Conservation (phyloP, 805 yeast species). For the Schwanniomyces yamadae region DNA sequence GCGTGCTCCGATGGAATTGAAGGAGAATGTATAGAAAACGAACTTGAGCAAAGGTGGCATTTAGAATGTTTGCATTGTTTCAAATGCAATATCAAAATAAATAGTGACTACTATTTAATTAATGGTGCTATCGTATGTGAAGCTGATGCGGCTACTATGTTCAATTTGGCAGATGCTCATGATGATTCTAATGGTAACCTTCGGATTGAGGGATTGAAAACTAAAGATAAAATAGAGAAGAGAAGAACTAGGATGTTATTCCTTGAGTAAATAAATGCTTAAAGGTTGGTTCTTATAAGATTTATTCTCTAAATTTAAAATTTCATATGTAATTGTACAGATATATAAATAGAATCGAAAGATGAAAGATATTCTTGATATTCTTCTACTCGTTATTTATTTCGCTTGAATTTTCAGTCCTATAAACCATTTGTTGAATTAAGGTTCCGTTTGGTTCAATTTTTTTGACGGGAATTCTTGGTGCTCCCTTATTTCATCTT, state of each 20-base stretch:
- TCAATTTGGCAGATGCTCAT: constrained; percentile 22
- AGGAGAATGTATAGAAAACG: constrained; percentile 86
- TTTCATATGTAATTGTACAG: background rate
- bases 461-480: background rate
- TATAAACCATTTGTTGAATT: too few species aligned
- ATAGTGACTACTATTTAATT: constrained; percentile 54
- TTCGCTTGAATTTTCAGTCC: too few species aligned
- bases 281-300: background rate
- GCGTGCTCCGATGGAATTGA: constrained; percentile 77
- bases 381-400: background rate
- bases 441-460: background rate
- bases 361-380: background rate
- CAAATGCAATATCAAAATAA: constrained; percentile 52
- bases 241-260: constrained; percentile 43
- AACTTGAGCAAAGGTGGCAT: constrained; percentile 71
- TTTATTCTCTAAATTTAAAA: background rate
- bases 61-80: constrained; percentile 67
- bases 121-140: constrained; percentile 55
- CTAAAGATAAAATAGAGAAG: constrained; percentile 39
- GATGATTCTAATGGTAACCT: constrained; percentile 20
- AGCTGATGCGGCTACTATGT: constrained; percentile 31
- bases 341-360: background rate
- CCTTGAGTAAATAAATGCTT: constrained; percentile 27
- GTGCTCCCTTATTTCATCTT: constrained; percentile 21
- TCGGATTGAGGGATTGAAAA: constrained; percentile 19